Conservation (phyloP, 176 grass and related monocot genomes). For the Lolium multiflorum region DNA sequence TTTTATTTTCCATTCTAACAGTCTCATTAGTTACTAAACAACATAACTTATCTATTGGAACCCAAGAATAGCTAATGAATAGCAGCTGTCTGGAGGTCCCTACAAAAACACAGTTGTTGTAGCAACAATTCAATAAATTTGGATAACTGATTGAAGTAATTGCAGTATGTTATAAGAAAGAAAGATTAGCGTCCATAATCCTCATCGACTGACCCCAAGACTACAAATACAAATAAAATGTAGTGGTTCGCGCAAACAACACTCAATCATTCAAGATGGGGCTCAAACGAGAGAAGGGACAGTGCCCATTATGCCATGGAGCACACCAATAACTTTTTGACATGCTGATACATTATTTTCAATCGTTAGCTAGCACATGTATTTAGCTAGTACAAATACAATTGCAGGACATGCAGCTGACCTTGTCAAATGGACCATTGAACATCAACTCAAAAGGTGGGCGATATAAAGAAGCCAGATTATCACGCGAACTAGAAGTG, state of each 20-base stretch:
- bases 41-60: background rate
- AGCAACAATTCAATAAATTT: background rate
- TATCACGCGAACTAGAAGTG: slow-evolving; percentile 61
- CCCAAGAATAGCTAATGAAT: background rate
- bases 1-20: background rate
- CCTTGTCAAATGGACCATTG: slow-evolving; percentile 95
- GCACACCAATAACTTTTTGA: too few relatives aligned
- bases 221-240: background rate
- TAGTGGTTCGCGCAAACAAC: background rate
- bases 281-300: too few relatives aligned
- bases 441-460: slow-evolving; percentile 92
- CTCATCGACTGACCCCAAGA: background rate
- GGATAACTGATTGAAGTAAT: background rate
- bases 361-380: too few relatives aligned
- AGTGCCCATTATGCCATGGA: too few relatives aligned
- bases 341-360: too few relatives aligned
- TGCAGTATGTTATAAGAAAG: background rate
- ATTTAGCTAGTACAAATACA: background rate
- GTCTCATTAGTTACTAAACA: background rate
- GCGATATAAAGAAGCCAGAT: slow-evolving; percentile 90
- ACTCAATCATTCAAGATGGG: too few relatives aligned
- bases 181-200: background rate
- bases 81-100: background rate
- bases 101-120: background rate
- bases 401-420: slow-evolving; percentile 21